Base-by-base conservation (phyloP, 257 asterid species). In the Solanum sitiens region DNA sequence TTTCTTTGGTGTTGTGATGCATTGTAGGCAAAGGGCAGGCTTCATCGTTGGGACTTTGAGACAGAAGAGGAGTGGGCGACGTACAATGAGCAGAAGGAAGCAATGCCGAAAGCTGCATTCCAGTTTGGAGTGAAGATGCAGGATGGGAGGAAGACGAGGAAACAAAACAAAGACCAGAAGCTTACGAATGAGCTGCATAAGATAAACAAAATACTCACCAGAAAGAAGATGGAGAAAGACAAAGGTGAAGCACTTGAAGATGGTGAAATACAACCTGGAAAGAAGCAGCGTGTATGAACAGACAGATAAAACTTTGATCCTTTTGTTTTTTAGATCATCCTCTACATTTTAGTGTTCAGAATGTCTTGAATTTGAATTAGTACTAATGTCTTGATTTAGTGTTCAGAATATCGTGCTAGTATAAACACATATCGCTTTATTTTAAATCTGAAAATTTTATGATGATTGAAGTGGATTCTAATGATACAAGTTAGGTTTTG, bases 101-200 rank as follows among this genome's bases (percentile, higher is more conserved):
- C 99, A 87, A 97, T 97, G 99, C 99, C 99, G 3, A 97, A 97
- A 94, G 99, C 99, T 88, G 99, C 99, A 87, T 97, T 97, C 93
- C 99, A 97, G 94, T 97, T 97, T 75, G 99, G 99, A 33, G 98
- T 96, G 89, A 97, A 97, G 91, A 97, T 97, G 99, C 99, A 96
- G 91, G 99, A 97, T 70, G 99, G 99, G 4, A 92, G 99, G 83
- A 97, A 97, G 93, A 97, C 99, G 1, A 90, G 99, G 11, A 97
- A 97, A 88, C 99, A 96, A 92, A 97, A 96, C 91, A 96, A 95
- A 90, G 99, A 97, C 13, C 99, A 97, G 96, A 97, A 97, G 84
- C 91, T 97, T 72, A 96, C 94, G 20, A 97, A 97, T 79, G 99
- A 97, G 87, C 93, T 97, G 87, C 99, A 97, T 92, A 96, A 94